Percentiles rank a stretch among this genome's conserved stretches.
Conservation (phyloP, 108 stramenopile genomes). For the Skeletonema grethae region DNA sequence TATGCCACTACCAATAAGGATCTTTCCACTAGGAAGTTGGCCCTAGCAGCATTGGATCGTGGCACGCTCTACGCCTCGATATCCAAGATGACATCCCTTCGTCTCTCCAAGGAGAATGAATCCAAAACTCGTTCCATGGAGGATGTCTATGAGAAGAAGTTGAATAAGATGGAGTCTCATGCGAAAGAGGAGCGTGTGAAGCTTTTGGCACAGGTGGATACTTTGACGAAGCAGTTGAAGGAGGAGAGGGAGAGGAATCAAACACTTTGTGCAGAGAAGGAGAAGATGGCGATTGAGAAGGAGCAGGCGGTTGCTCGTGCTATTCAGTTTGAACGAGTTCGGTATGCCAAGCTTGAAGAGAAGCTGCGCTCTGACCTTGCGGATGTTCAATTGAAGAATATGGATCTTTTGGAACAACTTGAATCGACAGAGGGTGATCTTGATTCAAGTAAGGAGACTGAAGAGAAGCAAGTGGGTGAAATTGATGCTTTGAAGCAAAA, state of each 20-base stretch:
- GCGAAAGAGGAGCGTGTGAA: constrained; percentile 24
- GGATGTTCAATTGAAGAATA: constrained; percentile 42
- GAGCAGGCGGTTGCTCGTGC: background rate
- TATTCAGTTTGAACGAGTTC: constrained; percentile 10
- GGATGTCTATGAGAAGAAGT: constrained; percentile 14
- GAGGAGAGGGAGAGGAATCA: constrained; percentile 11
- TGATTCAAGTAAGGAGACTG: constrained; percentile 3
- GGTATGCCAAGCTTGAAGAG: constrained; percentile 14
- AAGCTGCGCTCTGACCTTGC: constrained; percentile 28
- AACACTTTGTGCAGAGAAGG: constrained; percentile 1
- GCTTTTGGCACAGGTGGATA: constrained; percentile 18
- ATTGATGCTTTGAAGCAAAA: constrained; percentile 6
- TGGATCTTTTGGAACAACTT: constrained; percentile 34
- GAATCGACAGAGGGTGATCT: constrained; percentile 17
- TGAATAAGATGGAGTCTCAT: constrained; percentile 22
- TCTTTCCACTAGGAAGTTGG: constrained; percentile 20
- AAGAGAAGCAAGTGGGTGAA: background rate
- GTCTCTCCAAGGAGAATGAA: constrained; percentile 24
- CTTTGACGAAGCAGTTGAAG: constrained; percentile 8
- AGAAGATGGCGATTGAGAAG: constrained; percentile 3
- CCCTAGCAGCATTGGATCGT: constrained; percentile 35
- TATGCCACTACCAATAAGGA: constrained; percentile 17
- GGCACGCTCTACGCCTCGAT: constrained; percentile 41
- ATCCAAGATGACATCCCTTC: constrained; percentile 26
- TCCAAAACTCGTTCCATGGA: constrained; percentile 16